Conservation (phyloP, 106 monocot species). For the Dioscorea alata region DNA sequence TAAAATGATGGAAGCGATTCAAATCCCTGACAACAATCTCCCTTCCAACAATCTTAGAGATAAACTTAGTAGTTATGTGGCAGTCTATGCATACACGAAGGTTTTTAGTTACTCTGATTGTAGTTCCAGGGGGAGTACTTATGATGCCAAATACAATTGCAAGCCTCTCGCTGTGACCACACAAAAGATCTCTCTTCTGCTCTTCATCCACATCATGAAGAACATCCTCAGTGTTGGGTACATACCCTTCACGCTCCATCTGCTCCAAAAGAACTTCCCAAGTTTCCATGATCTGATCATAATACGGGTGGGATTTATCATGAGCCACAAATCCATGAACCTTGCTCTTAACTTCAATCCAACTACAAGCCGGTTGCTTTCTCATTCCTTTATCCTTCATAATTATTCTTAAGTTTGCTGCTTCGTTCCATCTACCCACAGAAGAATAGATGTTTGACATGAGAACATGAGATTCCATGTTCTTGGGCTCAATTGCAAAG, state of each 20-base stretch:
- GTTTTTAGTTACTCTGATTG: constrained; percentile 74
- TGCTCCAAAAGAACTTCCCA: constrained; percentile 41
- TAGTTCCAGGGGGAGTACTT: constrained; percentile 61
- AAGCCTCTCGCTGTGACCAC: constrained; percentile 81
- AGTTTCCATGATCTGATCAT: constrained; percentile 35
- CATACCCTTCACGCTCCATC: constrained; percentile 68
- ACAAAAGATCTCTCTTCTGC: constrained; percentile 51
- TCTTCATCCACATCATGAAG: constrained; percentile 84
- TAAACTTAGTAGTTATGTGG: constrained; percentile 60
- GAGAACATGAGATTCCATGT: constrained; percentile 48
- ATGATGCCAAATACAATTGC: constrained; percentile 85
- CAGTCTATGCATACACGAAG: constrained; percentile 81
- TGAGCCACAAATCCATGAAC: constrained; percentile 61
- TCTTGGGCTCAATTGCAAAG: constrained; percentile 57
- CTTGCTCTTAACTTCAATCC: constrained; percentile 61
- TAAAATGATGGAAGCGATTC: constrained; percentile 73
- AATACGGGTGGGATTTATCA: constrained; percentile 63
- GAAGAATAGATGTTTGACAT: constrained; percentile 88
- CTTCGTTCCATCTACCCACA: constrained; percentile 80
- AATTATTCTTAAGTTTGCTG: constrained; percentile 30
- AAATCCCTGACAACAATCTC: constrained; percentile 82
- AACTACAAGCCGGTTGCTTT: constrained; percentile 79
- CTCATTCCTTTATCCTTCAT: constrained; percentile 58
- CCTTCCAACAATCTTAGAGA: constrained; percentile 65
- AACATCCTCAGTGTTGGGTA: constrained; percentile 57